Evolutionary conservation across 225 moss, liverwort and hornwort species (phyloP).

Genomic region (Sphagnum tenellum): DNA sequence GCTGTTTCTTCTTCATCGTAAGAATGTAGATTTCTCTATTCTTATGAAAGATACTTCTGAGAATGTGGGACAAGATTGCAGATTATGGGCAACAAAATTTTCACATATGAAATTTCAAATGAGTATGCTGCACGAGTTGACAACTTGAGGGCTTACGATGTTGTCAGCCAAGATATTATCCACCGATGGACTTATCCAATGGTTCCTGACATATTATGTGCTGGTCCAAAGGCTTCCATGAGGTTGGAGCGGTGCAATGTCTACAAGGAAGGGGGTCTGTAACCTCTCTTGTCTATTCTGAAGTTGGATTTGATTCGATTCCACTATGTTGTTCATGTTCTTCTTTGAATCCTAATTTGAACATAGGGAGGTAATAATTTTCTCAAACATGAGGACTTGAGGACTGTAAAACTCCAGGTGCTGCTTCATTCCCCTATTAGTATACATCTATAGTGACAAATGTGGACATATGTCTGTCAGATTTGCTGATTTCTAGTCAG

Average conservation of each 20-base stretch:
- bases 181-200: constrained; percentile 92
- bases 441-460: no score
- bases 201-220: constrained; percentile 88
- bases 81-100: constrained; percentile 97
- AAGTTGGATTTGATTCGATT: not conserved
- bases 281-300: constrained; percentile 1
- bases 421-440: no score
- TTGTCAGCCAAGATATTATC: constrained; percentile 92
- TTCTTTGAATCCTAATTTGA: no score
- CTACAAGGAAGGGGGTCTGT: constrained; percentile 84
- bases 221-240: constrained; percentile 52
- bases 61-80: constrained; percentile 8
- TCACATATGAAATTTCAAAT: constrained; percentile 72
- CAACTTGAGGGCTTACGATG: constrained; percentile 81
- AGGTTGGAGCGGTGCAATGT: constrained; percentile 83
- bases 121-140: constrained; percentile 97
- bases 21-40: no score
- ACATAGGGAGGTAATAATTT: no score
- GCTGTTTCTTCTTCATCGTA: no score
- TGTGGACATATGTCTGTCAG: no score
- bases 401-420: no score
- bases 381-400: no score
- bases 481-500: no score
- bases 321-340: no score
- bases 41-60: no score